A percentile compares a stretch with the other conserved stretches of the same genome.
Evolutionary conservation across 2,329 filamentous ascomycete species (phyloP).

Genomic region (Aspergillus floridensis): DNA sequence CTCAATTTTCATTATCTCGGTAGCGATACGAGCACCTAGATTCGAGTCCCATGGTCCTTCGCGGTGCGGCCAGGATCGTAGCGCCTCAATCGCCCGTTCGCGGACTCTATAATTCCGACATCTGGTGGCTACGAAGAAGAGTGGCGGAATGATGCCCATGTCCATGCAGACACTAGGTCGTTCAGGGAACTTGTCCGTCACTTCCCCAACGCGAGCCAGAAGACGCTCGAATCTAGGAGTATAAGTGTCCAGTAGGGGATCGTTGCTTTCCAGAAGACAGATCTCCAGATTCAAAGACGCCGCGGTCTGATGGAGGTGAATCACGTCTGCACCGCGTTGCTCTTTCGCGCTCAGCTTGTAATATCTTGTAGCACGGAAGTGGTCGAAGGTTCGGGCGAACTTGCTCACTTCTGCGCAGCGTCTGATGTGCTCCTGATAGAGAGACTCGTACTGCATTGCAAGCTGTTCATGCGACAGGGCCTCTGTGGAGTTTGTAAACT

Average conservation of each 20-base stretch:
- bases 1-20: slow-evolving; percentile 26
- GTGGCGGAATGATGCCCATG: slow-evolving; percentile 30
- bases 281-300: slow-evolving; percentile 10
- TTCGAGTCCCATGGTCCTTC: slow-evolving; percentile 39
- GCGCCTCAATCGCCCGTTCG: slow-evolving; percentile 26
- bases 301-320: slow-evolving; percentile 14
- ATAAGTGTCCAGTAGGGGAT: slow-evolving; percentile 6
- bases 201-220: not conserved
- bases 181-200: slow-evolving; percentile 8
- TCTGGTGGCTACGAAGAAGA: slow-evolving; percentile 33
- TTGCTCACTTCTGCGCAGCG: not conserved
- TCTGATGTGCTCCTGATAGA: not conserved
- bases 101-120: slow-evolving; percentile 27
- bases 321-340: slow-evolving; percentile 15
- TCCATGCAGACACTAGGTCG: slow-evolving; percentile 24
- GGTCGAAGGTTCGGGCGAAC: not conserved
- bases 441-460: not conserved
- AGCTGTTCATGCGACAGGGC: not conserved
- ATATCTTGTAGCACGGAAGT: not conserved
- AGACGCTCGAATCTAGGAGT: slow-evolving; percentile 7
- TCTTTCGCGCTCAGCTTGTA: slow-evolving; percentile 1
- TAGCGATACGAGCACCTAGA: slow-evolving; percentile 28
- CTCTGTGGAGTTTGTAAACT: not conserved
- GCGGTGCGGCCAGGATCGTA: slow-evolving; percentile 30
- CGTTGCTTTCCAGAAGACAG: slow-evolving; percentile 8